Conservation (phyloP, 345 rosid genomes). For the Gynandropsis gynandra region DNA sequence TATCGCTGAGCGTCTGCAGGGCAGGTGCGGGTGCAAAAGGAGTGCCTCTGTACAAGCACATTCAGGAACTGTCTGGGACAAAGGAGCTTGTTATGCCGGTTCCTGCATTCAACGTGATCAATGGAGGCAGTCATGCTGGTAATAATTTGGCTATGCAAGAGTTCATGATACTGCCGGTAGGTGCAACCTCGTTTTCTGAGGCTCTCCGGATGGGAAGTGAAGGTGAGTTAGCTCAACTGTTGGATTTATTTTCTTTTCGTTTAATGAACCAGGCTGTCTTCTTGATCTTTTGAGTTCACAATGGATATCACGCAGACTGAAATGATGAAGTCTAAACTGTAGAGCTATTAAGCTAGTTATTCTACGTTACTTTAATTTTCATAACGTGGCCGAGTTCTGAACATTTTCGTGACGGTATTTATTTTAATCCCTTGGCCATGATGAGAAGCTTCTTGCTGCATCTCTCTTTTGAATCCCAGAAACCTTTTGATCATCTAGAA, state of each 20-base stretch:
- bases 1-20: conserved; percentile 84
- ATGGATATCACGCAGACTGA: background rate
- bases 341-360: no score
- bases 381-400: no score
- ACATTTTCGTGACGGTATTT: no score
- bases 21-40: conserved; percentile 98
- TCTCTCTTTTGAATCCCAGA: conserved; percentile 10
- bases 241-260: background rate
- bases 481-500: conserved; percentile 1
- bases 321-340: background rate
- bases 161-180: conserved; percentile 92
- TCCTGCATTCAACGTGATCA: conserved; percentile 93
- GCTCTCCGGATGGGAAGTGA: conserved; percentile 95
- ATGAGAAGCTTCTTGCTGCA: background rate
- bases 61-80: conserved; percentile 78
- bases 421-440: background rate
- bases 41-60: conserved; percentile 81
- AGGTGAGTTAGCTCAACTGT: conserved; percentile 42
- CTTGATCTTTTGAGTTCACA: background rate
- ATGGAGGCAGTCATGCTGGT: conserved; percentile 98
- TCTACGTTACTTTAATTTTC: no score
- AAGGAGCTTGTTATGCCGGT: conserved; percentile 97
- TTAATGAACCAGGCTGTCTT: background rate
- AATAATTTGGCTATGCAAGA: conserved; percentile 99
- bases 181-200: conserved; percentile 79